Evolutionary conservation across 2,329 filamentous ascomycete genomes (phyloP).

Genomic region (Arthroderma sp.): DNA sequence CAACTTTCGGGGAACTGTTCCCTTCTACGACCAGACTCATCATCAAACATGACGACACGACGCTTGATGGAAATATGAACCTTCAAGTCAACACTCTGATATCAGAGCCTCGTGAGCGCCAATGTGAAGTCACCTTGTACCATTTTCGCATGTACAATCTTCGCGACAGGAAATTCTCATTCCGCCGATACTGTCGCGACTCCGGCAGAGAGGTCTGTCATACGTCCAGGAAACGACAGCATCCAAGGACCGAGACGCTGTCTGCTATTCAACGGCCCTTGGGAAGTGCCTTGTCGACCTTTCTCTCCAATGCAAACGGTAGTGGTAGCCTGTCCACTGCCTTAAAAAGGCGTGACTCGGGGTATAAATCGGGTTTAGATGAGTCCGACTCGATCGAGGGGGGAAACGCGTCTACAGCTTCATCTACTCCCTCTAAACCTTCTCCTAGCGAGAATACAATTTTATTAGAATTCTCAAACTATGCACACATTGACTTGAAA

Average conservation of each 20-base stretch:
- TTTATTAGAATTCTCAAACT: conserved; percentile 93
- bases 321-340: conserved; percentile 29
- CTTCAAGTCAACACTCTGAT: conserved; percentile 73
- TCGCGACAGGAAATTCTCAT: conserved; percentile 70
- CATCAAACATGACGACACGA: conserved; percentile 82
- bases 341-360: conserved; percentile 46
- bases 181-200: conserved; percentile 81
- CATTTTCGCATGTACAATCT: conserved; percentile 92
- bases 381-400: conserved; percentile 23
- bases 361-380: conserved; percentile 38
- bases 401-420: conserved; percentile 7
- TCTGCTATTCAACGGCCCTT: conserved; percentile 45
- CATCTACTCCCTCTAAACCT: not conserved
- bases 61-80: conserved; percentile 91
- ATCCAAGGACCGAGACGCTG: conserved; percentile 38
- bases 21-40: conserved; percentile 68
- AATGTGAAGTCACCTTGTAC: conserved; percentile 63
- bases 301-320: conserved; percentile 43
- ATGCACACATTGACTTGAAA: conserved; percentile 76
- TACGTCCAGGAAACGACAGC: conserved; percentile 56
- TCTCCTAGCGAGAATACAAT: conserved; percentile 57
- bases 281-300: conserved; percentile 44
- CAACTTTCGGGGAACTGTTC: conserved; percentile 73
- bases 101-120: conserved; percentile 37
- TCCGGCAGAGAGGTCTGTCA: conserved; percentile 89